Evolutionary conservation across 768 basidiomycete species (phyloP), one percentile per base, ranked within the genome.

Genomic region (Mycena galericulata): DNA sequence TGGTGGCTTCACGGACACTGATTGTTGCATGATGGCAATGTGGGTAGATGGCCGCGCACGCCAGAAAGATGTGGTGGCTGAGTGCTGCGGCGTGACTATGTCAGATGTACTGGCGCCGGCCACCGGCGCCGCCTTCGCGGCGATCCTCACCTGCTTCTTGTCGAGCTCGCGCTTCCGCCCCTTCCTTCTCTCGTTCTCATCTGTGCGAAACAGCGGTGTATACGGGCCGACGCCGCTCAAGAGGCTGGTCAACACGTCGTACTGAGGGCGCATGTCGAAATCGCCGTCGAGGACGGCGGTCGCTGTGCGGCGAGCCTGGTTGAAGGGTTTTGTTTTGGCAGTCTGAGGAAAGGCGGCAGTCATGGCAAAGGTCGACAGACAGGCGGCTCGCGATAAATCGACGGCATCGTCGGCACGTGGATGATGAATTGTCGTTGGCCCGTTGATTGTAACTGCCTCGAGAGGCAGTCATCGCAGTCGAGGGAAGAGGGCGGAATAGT

Each of bases 211-310:
- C 29, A 89, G 86, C 18, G 80, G 84, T 67, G 87, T 85, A 78
- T 92, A 90, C 9, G 87, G 87, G 0, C 85, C 86, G 30, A 93
- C 90, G 56, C 92, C 92, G 74, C 94, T 94, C 74, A 94, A 81
- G 55, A 94, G 78, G 78, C 90, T 92, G 18, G 93, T 94, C 71
- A 95, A 84, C 69, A 91, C 92, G 79, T 94, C 92, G 76, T 93
- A 87, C 40, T 85, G 75, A 0, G 90, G 89, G 22, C 85, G 85
- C 8, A 84, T 77, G 81, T 94, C 93, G 78, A 92, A 93, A 75
- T 84, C 81, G 72, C 93, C 93, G 0, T 92, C 89, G 79, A 94
- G 87, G 45, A 94, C 90, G 12, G 89, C 76, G 10, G 93, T 95
- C 47, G 93, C 93, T 53, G 87, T 90, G 65, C 93, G 90, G 22